These are phyloP conservation scores for Saksenaea oblongispora DNA, from an alignment of 371 early-diverging fungal species.

Conservation along the genomic window DNA sequence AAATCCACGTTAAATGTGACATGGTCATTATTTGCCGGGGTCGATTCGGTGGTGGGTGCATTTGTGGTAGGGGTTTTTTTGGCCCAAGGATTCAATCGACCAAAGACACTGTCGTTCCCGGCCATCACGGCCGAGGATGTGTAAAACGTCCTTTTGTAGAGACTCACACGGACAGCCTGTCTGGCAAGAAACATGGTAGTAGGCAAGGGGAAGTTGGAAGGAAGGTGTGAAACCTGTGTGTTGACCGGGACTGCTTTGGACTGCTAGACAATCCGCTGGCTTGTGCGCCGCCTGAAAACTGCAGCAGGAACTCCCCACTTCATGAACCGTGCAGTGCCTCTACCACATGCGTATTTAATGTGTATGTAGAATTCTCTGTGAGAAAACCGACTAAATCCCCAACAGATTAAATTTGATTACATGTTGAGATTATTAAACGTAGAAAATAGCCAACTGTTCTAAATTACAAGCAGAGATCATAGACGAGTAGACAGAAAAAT, in stretches of 20 bases:
- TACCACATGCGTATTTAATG: no score
- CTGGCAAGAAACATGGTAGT: not conserved
- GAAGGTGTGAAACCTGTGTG: conserved; percentile 5
- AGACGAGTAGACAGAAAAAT: no score
- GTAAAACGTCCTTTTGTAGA: conserved; percentile 20
- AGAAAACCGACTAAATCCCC: no score
- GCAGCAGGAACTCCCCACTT: no score
- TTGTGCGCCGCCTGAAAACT: not conserved
- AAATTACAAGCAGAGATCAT: no score
- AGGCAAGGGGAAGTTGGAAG: conserved; percentile 4
- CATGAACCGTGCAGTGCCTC: no score
- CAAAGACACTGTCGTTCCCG: conserved; percentile 30
- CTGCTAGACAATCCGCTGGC: not conserved
- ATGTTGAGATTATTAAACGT: no score
- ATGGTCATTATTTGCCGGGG: conserved; percentile 21
- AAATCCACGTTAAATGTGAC: conserved; percentile 39
- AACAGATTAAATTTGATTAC: no score
- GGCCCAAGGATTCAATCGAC: conserved; percentile 52
- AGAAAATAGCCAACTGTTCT: no score
- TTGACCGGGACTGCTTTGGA: not conserved
- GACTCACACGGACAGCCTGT: not conserved
- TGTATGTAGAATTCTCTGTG: no score
- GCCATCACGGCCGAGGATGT: conserved; percentile 19
- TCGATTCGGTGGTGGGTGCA: conserved; percentile 11
- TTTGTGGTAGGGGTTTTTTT: conserved; percentile 22